Conservation (phyloP, 164 flowering plant genomes). For the Stephania japonica region DNA sequence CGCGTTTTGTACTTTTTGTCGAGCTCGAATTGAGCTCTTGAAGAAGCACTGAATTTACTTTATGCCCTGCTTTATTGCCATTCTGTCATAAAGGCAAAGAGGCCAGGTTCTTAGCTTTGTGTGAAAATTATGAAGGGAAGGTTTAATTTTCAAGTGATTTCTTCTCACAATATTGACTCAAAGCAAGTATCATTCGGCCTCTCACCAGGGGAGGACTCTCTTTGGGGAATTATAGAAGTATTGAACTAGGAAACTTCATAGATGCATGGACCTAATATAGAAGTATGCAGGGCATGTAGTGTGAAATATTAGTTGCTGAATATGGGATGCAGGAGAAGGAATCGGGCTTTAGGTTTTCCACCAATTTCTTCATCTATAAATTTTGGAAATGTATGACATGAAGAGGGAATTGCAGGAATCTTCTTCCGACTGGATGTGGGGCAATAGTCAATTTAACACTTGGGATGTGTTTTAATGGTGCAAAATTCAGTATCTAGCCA, state of each 20-base stretch:
- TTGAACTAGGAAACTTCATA: neutral
- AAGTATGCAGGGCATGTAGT: neutral
- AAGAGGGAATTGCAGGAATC: neutral
- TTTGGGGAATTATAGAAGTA: neutral
- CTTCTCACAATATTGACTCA: neutral
- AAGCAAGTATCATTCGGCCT: neutral
- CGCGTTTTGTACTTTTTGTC: neutral
- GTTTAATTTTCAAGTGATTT: neutral
- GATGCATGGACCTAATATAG: neutral
- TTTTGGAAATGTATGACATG: neutral
- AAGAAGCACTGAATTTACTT: neutral
- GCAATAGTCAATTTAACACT: no score
- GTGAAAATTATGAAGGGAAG: neutral
- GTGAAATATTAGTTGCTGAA: neutral
- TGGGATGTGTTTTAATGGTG: neutral
- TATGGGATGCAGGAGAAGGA: neutral
- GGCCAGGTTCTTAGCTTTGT: neutral
- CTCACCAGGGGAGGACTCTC: neutral
- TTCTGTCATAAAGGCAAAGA: neutral
- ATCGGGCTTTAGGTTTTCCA: neutral
- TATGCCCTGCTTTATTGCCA: neutral
- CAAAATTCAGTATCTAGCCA: neutral
- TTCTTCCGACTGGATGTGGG: no score
- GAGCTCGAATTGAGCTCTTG: neutral
- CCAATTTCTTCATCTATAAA: neutral